These are phyloP conservation scores for Fraxinus pennsylvanica DNA, from an alignment of 257 asterid species.

Conservation along the genomic window DNA sequence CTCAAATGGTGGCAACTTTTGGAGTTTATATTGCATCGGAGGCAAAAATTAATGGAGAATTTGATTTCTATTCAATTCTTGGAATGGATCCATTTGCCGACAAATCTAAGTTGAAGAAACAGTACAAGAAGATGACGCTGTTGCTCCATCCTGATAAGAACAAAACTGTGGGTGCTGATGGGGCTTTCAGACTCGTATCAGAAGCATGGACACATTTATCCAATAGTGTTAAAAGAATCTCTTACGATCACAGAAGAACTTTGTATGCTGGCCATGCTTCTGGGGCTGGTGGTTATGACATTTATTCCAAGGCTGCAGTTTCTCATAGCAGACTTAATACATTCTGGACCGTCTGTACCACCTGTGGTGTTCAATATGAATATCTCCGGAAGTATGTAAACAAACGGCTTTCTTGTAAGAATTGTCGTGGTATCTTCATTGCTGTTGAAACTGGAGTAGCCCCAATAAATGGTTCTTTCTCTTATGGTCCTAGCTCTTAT, in stretches of 20 bases:
- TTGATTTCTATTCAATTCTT: constrained; percentile 59
- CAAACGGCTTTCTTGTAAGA: constrained; percentile 88
- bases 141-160: constrained; percentile 75
- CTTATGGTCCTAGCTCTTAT: constrained; percentile 62
- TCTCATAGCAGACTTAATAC: constrained; percentile 70
- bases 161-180: constrained; percentile 68
- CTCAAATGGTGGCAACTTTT: constrained; percentile 63
- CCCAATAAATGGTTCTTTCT: constrained; percentile 64
- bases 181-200: constrained; percentile 60
- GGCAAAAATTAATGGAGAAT: constrained; percentile 53
- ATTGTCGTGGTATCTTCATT: constrained; percentile 85
- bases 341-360: constrained; percentile 92
- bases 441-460: constrained; percentile 90
- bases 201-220: constrained; percentile 65
- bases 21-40: constrained; percentile 56
- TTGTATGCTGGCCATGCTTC: constrained; percentile 43
- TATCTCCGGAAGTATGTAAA: constrained; percentile 88
- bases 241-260: constrained; percentile 54
- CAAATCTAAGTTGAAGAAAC: constrained; percentile 54
- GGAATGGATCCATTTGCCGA: constrained; percentile 50
- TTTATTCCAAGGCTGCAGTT: constrained; percentile 46
- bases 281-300: constrained; percentile 47
- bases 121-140: constrained; percentile 61
- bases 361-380: constrained; percentile 93
- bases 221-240: constrained; percentile 44